Evolutionary conservation across 148 eudicot species (phyloP).

Genomic region (Rhododendron williamsianum): DNA sequence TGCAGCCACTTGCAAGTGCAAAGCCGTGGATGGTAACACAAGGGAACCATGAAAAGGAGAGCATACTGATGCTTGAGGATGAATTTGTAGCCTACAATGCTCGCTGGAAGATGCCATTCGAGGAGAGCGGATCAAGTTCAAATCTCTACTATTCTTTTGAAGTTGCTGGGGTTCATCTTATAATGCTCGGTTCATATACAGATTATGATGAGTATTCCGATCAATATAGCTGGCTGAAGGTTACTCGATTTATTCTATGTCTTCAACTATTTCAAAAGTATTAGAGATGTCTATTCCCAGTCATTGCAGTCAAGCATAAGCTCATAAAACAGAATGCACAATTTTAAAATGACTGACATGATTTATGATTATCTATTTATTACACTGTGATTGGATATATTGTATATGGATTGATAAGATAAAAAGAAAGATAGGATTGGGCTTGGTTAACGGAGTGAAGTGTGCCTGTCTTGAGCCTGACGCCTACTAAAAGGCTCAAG

Average conservation of each 20-base stretch:
- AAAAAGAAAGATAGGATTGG: neutral
- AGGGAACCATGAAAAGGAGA: constrained; percentile 95
- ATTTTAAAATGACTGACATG: neutral
- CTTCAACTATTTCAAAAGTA: neutral
- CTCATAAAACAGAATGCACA: neutral
- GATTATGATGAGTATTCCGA: constrained; percentile 78
- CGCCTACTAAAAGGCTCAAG: neutral
- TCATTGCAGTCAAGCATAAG: neutral
- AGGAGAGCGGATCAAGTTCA: constrained; percentile 86
- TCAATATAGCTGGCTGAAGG: constrained; percentile 89
- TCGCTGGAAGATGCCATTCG: constrained; percentile 95
- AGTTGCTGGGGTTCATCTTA: constrained; percentile 72
- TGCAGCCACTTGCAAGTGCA: constrained; percentile 90
- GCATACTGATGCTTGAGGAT: constrained; percentile 49
- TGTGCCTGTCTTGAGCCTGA: neutral
- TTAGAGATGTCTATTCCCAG: neutral
- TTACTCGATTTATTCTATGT: constrained; percentile 20
- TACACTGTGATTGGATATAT: neutral
- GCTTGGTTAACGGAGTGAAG: neutral
- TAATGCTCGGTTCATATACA: constrained; percentile 95
- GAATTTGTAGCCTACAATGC: constrained; percentile 78
- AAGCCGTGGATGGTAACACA: constrained; percentile 98
- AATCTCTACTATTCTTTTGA: constrained; percentile 95
- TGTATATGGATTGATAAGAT: neutral
- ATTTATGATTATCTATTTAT: neutral